Evolutionary conservation across 1,284 basidiomycete species (phyloP).

Genomic region (Caloboletus firmus): DNA sequence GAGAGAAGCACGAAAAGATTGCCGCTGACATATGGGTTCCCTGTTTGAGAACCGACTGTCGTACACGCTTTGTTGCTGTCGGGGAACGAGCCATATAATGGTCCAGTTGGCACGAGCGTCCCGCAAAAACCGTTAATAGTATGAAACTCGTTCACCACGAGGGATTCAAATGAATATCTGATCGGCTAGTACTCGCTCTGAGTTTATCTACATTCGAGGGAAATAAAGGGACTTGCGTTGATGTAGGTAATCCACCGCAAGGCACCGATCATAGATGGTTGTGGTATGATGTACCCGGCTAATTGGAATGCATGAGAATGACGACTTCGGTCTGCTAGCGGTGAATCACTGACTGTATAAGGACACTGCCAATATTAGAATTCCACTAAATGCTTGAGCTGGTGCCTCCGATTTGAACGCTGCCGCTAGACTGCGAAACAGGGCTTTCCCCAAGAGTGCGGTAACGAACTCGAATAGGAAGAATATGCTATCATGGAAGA

Average conservation of each 20-base stretch:
- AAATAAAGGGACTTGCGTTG: conserved; percentile 45
- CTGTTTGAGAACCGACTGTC: conserved; percentile 39
- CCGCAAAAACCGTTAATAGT: conserved; percentile 44
- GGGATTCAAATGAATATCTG: conserved; percentile 51
- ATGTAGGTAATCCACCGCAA: conserved; percentile 65
- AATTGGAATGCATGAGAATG: conserved; percentile 2
- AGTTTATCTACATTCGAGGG: neutral
- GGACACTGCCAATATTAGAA: conserved; percentile 48
- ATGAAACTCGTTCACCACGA: conserved; percentile 60
- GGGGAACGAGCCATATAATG: conserved; percentile 54
- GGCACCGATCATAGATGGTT: conserved; percentile 61
- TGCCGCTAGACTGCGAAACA: conserved; percentile 60
- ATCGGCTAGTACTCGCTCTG: conserved; percentile 37
- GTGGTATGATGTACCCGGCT: conserved; percentile 48
- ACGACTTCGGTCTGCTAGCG: neutral
- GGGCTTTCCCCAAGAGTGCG: conserved; percentile 59
- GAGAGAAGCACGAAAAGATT: conserved; percentile 46
- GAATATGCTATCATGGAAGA: conserved; percentile 42
- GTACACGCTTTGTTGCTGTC: conserved; percentile 62
- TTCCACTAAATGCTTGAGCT: conserved; percentile 61
- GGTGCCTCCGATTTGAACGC: conserved; percentile 52
- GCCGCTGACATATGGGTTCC: conserved; percentile 20
- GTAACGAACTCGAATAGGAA: conserved; percentile 51
- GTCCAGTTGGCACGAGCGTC: conserved; percentile 45
- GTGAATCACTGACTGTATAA: conserved; percentile 42